These are phyloP conservation scores for Hordeum pubiflorum DNA, from an alignment of 202 grass and related monocot genomes.

Conservation along the genomic window DNA sequence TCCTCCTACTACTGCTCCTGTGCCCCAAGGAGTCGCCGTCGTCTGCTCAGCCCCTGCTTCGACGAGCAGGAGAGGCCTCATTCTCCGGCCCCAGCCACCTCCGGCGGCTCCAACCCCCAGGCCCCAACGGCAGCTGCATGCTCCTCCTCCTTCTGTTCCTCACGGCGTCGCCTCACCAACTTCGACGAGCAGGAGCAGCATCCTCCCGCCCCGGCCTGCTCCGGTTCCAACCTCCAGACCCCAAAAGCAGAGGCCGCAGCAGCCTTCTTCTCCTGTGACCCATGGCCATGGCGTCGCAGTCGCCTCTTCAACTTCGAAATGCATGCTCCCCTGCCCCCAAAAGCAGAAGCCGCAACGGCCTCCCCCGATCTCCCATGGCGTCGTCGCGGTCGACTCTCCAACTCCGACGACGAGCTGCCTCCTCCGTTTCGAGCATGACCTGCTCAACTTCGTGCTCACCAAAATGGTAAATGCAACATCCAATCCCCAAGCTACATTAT, in stretches of 20 bases:
- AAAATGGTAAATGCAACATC: neutral
- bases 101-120: neutral
- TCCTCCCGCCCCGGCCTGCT: neutral
- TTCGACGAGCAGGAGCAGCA: conserved; percentile 2
- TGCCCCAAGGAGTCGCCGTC: neutral
- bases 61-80: neutral
- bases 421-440: neutral
- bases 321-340: neutral
- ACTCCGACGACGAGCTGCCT: neutral
- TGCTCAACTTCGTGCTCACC: neutral
- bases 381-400: neutral
- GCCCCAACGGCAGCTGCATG: neutral
- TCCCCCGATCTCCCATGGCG: neutral
- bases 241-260: neutral
- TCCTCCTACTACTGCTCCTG: too few species aligned
- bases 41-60: conserved; percentile 17
- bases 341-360: neutral
- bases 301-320: neutral
- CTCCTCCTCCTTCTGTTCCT: neutral
- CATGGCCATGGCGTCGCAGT: neutral
- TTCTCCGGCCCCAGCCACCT: neutral
- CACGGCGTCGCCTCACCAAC: conserved; percentile 7
- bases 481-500: too few species aligned
- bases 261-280: conserved; percentile 8
- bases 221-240: neutral